phyloP scores from a whole-genome alignment of 768 basidiomycete species.

The Phlebiopsis flavidoalba region DNA sequence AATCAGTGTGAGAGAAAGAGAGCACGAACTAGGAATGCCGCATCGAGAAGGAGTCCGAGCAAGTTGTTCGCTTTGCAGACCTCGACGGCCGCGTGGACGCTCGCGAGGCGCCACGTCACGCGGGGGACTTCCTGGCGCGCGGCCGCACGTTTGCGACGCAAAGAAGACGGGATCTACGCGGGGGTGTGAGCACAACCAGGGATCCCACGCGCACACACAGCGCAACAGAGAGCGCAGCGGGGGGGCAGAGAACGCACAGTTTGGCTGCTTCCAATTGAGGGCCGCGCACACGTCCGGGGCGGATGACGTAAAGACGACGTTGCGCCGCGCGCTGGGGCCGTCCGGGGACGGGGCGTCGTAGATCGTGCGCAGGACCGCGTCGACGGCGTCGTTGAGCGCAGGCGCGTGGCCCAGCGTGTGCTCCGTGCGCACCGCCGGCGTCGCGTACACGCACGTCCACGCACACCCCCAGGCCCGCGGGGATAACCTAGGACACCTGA shows the following conservation, averaged over 20 bases:
- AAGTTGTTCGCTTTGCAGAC: conserved; percentile 92
- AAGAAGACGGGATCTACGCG: conserved; percentile 96
- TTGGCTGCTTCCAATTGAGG: conserved; percentile 98
- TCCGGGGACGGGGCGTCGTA: conserved; percentile 61
- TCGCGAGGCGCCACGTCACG: conserved; percentile 49
- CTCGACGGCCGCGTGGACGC: conserved; percentile 87
- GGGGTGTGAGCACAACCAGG: conserved; percentile 1
- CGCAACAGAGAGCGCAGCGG: not conserved
- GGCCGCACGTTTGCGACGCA: conserved; percentile 82
- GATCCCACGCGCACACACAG: not conserved
- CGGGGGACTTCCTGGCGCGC: conserved; percentile 37
- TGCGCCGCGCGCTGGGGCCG: conserved; percentile 50
- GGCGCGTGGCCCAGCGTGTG: conserved; percentile 45
- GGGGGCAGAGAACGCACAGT: conserved; percentile 64
- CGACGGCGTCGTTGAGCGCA: conserved; percentile 78
- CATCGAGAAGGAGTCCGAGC: conserved; percentile 86
- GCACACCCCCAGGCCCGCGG: conserved; percentile 63
- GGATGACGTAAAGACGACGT: conserved; percentile 90
- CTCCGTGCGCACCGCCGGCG: conserved; percentile 39
- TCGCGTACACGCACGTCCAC: conserved; percentile 81
- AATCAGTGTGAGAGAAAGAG: not conserved
- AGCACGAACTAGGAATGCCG: conserved; percentile 71
- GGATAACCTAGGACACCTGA: conserved; percentile 45
- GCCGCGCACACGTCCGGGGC: conserved; percentile 86
- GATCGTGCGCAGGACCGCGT: conserved; percentile 79